phyloP scores from a whole-genome alignment of 345 rosid genomes.

The Populus euphratica region DNA sequence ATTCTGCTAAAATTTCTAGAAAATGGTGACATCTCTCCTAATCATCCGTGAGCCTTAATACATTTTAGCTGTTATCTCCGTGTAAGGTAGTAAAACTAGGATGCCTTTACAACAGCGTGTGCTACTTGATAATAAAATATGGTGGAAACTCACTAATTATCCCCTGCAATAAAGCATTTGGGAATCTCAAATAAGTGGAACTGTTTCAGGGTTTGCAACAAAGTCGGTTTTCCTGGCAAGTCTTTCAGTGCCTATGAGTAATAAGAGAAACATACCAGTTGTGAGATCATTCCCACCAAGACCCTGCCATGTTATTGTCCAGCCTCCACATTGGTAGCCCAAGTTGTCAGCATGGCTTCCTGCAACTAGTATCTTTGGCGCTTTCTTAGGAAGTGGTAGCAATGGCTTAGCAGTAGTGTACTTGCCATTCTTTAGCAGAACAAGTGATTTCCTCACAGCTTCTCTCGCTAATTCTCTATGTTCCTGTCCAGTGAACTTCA shows the following conservation, averaged over 20 bases:
- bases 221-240: background rate
- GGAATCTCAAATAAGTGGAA: too few species aligned
- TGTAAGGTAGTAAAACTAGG: too few species aligned
- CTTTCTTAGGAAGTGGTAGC: slow-evolving; percentile 66
- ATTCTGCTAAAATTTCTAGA: background rate
- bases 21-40: too few species aligned
- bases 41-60: too few species aligned
- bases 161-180: too few species aligned
- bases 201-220: too few species aligned
- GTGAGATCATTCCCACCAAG: slow-evolving; percentile 52
- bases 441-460: slow-evolving; percentile 83
- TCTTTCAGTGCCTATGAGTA: background rate
- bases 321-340: slow-evolving; percentile 87
- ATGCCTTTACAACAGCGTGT: too few species aligned
- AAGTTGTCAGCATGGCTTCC: slow-evolving; percentile 80
- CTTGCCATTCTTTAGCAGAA: slow-evolving; percentile 66
- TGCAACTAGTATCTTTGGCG: slow-evolving; percentile 59
- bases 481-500: slow-evolving; percentile 30
- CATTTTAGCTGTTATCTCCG: too few species aligned
- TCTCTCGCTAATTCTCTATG: slow-evolving; percentile 79
- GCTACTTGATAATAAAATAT: too few species aligned
- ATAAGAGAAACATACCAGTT: slow-evolving; percentile 34
- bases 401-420: slow-evolving; percentile 37
- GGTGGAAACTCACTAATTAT: too few species aligned
- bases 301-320: slow-evolving; percentile 87